These are phyloP conservation scores for Blastomyces parvus DNA, from an alignment of 2,329 filamentous ascomycete species.

Conservation along the genomic window DNA sequence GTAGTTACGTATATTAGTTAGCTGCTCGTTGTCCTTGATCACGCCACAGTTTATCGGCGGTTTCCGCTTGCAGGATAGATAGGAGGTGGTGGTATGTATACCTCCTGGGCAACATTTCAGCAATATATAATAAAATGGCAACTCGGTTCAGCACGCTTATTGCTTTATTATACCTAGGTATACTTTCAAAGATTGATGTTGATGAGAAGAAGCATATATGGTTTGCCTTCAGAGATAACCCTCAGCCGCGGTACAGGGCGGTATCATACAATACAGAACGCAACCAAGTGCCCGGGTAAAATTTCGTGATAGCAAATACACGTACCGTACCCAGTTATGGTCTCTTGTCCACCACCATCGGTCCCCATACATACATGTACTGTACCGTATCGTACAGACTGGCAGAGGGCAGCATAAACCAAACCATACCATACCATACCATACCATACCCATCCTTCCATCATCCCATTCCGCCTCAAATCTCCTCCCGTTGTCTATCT, in stretches of 20 bases:
- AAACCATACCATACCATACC: not conserved
- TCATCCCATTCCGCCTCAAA: not conserved
- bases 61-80: not conserved
- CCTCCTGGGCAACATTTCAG: no score
- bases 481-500: not conserved
- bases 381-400: no score
- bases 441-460: not conserved
- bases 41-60: not conserved
- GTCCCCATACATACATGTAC: no score
- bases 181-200: not conserved
- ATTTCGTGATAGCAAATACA: not conserved
- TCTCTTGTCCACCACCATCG: no score
- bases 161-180: not conserved
- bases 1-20: no score
- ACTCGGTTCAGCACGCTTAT: not conserved
- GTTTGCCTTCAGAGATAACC: no score
- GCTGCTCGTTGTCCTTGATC: not conserved
- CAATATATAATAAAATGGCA: not conserved
- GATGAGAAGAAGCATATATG: not conserved
- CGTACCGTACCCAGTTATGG: not conserved
- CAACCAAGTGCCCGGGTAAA: not conserved
- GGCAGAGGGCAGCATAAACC: no score
- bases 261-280: not conserved
- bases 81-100: not conserved
- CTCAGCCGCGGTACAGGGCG: not conserved